These are phyloP conservation scores for Sugiyamaella novakii DNA, from an alignment of 1,139 yeast genomes.

Conservation along the genomic window DNA sequence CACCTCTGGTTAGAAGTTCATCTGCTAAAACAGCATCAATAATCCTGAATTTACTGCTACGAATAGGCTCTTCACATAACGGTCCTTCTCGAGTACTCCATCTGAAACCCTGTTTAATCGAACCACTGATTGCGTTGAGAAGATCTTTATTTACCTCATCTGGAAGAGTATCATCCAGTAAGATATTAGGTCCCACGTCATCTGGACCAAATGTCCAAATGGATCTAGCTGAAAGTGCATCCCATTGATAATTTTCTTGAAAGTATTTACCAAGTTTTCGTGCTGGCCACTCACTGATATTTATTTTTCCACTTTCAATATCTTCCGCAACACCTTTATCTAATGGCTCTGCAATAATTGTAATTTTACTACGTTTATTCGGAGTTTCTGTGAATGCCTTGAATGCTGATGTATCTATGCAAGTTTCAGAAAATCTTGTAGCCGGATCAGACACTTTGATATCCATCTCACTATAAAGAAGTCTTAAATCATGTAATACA, in stretches of 20 bases:
- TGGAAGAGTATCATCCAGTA: conserved; percentile 77
- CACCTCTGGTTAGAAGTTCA: conserved; percentile 53
- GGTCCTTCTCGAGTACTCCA: conserved; percentile 92
- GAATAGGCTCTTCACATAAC: conserved; percentile 78
- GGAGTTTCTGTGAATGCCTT: conserved; percentile 62
- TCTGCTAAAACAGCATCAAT: conserved; percentile 60
- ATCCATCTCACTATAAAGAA: conserved; percentile 61
- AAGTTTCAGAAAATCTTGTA: conserved; percentile 78
- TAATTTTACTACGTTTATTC: conserved; percentile 57
- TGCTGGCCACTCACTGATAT: conserved; percentile 42
- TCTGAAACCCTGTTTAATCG: conserved; percentile 73
- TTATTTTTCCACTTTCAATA: conserved; percentile 55
- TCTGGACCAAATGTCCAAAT: conserved; percentile 80
- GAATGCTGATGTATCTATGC: conserved; percentile 65
- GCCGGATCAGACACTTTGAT: conserved; percentile 86
- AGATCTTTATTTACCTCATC: conserved; percentile 63
- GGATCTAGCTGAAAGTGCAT: conserved; percentile 77
- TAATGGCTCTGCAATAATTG: conserved; percentile 80
- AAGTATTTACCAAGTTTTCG: conserved; percentile 55
- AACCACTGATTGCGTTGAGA: conserved; percentile 53
- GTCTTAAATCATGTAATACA: conserved; percentile 72
- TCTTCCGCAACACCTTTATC: conserved; percentile 58
- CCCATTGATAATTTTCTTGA: conserved; percentile 71
- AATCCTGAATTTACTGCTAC: conserved; percentile 71
- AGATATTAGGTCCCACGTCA: conserved; percentile 55